phyloP scores from a whole-genome alignment of 208 protist species.

The Leishmania mexicana region DNA sequence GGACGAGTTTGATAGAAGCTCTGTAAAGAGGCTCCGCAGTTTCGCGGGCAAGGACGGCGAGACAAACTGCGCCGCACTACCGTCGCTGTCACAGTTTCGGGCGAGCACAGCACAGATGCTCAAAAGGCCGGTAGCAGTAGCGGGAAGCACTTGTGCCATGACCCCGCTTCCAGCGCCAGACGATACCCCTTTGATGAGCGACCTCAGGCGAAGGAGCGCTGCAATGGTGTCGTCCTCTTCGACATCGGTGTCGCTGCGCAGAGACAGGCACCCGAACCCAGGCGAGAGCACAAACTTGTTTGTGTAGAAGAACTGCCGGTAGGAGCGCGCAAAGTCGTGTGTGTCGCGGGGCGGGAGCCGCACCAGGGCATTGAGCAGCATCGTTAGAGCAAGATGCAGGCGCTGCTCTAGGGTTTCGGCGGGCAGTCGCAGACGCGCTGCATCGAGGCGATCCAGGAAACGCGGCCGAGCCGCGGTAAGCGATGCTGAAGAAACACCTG shows the following conservation, averaged over 20 bases:
- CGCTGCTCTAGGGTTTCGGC: conserved; percentile 78
- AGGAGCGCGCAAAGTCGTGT: conserved; percentile 35
- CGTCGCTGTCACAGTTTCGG: background rate
- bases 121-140: conserved; percentile 53
- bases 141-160: conserved; percentile 46
- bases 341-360: conserved; percentile 19
- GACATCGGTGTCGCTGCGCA: conserved; percentile 34
- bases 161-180: conserved; percentile 43
- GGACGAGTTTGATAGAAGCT: conserved; percentile 23
- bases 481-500: background rate
- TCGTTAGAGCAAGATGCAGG: conserved; percentile 57
- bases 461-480: background rate
- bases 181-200: conserved; percentile 46
- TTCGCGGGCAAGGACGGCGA: background rate
- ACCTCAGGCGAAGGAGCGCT: conserved; percentile 44
- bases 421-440: conserved; percentile 35
- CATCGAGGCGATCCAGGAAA: conserved; percentile 16
- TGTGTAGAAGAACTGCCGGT: conserved; percentile 53
- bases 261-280: conserved; percentile 62
- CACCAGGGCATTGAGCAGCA: conserved; percentile 51
- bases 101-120: conserved; percentile 32
- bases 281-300: conserved; percentile 77
- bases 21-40: background rate
- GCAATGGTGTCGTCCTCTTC: conserved; percentile 19
- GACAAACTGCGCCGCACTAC: background rate